These are phyloP conservation scores for Eugenia klotzschiana DNA, from an alignment of 441 rosid species.

Conservation along the genomic window DNA sequence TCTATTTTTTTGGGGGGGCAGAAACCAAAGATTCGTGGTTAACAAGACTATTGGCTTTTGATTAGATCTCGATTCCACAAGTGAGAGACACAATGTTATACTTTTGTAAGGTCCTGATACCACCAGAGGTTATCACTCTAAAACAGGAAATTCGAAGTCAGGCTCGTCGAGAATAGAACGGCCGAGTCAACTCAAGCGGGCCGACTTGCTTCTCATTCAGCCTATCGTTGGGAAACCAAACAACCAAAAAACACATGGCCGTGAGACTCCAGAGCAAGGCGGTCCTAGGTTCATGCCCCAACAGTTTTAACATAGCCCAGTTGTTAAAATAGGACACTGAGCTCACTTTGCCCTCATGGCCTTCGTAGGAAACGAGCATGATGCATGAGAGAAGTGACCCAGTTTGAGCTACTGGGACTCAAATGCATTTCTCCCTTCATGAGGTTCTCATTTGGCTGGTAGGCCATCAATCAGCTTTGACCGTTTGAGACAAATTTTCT, in stretches of 20 bases:
- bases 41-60: not conserved
- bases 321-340: not conserved
- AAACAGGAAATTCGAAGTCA: not conserved
- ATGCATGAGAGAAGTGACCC: not conserved
- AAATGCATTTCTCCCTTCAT: not conserved
- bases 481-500: not conserved
- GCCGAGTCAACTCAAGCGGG: not conserved
- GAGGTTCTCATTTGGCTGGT: not conserved
- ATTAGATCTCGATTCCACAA: not conserved
- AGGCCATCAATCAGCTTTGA: not conserved
- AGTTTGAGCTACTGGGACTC: not conserved
- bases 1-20: no score
- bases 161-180: not conserved
- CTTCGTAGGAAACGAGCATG: not conserved
- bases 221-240: not conserved
- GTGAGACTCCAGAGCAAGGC: not conserved
- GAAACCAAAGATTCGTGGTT: not conserved
- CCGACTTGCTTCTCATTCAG: not conserved
- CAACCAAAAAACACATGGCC: not conserved
- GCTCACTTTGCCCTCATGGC: not conserved
- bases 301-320: not conserved
- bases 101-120: not conserved
- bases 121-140: not conserved
- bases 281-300: not conserved
- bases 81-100: not conserved